Evolutionary conservation across 2,329 filamentous ascomycete genomes (phyloP), one percentile per base, ranked within the genome.

Genomic region (Metarhizium robertsii): DNA sequence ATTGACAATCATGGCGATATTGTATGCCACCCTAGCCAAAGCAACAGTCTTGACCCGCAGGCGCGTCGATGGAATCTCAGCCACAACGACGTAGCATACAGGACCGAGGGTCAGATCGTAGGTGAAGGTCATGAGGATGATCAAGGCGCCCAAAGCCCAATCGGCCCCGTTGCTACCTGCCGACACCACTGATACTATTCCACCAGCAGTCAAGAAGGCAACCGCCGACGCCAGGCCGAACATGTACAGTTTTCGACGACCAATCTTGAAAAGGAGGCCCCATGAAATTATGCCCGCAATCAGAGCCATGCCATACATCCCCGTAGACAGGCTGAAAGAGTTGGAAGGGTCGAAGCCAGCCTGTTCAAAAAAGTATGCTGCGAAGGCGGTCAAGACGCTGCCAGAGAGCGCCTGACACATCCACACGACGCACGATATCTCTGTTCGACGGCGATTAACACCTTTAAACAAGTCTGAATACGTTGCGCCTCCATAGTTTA

Each of bases 331-430:
- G 50, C 65, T 69, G 57, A 73, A 75, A 0, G 72, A 69, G 10
- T 68, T 62, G 1, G 63, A 59, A 30, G 68, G 61, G 34, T 64
- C 58, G 43, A 76, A 67, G 43, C 75, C 74, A 4, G 73, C 66
- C 54, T 74, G 72, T 38, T 69, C 64, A 61, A 74, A 74, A 61
- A 76, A 76, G 61, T 74, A 76, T 3, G 71, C 57, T 1, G 60
- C 60, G 32, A 63, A 63, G 1, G 54, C 55, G 2, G 59, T 64
- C 30, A 64, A 48, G 1, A 58, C 57, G 34, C 52, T 62, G 3
- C 65, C 65, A 8, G 60, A 63, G 6, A 67, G 59, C 3, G 62
- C 63, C 52, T 67, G 65, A 1, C 59, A 61, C 2, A 62, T 53
- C 65, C 65, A 67, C 5, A 60, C 62, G 29, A 65, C 55, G 43